These are phyloP conservation scores for Croton setiger DNA, from an alignment of 441 rosid species.

Conservation along the genomic window DNA sequence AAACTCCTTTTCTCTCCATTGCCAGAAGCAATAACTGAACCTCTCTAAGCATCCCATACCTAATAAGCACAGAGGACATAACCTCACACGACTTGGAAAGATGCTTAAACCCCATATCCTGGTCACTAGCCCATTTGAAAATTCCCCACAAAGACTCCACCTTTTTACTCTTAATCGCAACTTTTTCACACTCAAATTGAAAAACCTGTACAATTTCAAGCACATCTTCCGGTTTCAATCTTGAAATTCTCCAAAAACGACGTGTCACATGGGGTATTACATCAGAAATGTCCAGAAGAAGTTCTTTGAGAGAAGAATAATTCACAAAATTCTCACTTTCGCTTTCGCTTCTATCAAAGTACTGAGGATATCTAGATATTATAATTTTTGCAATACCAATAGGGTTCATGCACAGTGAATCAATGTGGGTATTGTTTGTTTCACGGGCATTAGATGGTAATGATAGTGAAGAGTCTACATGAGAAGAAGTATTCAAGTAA, in stretches of 20 bases:
- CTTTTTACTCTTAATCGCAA: conserved; percentile 38
- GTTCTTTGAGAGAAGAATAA: conserved; percentile 39
- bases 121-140: conserved; percentile 49
- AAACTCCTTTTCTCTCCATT: conserved; percentile 42
- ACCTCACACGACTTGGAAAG: conserved; percentile 46
- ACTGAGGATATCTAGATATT: conserved; percentile 24
- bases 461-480: conserved; percentile 17
- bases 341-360: conserved; percentile 14
- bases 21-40: conserved; percentile 54
- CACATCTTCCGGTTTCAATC: conserved; percentile 54
- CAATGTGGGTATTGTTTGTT: conserved; percentile 21
- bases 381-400: conserved; percentile 31
- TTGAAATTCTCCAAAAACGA: conserved; percentile 40
- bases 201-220: conserved; percentile 56
- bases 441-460: conserved; percentile 15
- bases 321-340: conserved; percentile 23
- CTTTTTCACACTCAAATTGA: conserved; percentile 40
- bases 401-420: conserved; percentile 30
- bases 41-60: conserved; percentile 54
- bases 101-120: conserved; percentile 52
- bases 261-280: conserved; percentile 58
- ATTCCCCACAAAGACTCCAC: conserved; percentile 58
- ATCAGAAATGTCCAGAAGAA: conserved; percentile 52
- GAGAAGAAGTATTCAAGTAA: conserved; percentile 13
- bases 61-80: conserved; percentile 58